Evolutionary conservation across 2,329 filamentous ascomycete species (phyloP), one percentile per base, ranked within the genome.

Genomic region (Fusarium euwallaceae): DNA sequence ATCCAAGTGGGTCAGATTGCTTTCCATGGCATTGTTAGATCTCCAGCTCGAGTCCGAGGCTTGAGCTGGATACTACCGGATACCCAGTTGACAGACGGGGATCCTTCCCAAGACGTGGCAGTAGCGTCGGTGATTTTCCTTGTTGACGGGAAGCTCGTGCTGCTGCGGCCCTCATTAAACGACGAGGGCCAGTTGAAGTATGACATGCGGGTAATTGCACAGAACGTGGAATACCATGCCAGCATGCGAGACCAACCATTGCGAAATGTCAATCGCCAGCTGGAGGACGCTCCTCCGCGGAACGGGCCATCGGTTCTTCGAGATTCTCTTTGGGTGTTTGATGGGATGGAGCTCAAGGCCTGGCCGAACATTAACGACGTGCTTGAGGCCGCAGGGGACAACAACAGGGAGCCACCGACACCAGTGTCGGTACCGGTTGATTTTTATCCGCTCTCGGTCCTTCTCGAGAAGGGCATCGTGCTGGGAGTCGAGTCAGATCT

Each of bases 1-100:
- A 90, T 97, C 8, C 95, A 97, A 80, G 95, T 98, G n/a, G 97
- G 97, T 11, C 97, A 98, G 81, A 99, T 99, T 79, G 96, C 95
- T 14, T 97, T 99, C 78, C 94, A 99, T 81, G 97, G 97, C 55
- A 98, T 99, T 72, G 95, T 99, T 51, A 89, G 97, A 78, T 97
- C 97, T 39, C 97, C 97, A 12, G 95, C 95, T 24, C 90, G 97
- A 80, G 97, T 99, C 6, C 92, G 97, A 76, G 94, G 95, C 11
- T 91, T 99, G 45, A 98, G 95, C 83, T 99, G 97, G 97, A 93
- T 99, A 70, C 83, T 99, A 61, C 97, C 97, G 2, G 96, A 98
- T 78, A 92, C 92, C 71, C 97, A 99, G 82, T 87, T 98, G 71
- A 87, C 92, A 39, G 94, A 97, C 75, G 97, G 97, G 16, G 97